Percentiles rank a stretch among this genome's conserved stretches.
Evolutionary conservation across 495 filamentous ascomycete species (phyloP).

Genomic region (Echria macrotheca): DNA sequence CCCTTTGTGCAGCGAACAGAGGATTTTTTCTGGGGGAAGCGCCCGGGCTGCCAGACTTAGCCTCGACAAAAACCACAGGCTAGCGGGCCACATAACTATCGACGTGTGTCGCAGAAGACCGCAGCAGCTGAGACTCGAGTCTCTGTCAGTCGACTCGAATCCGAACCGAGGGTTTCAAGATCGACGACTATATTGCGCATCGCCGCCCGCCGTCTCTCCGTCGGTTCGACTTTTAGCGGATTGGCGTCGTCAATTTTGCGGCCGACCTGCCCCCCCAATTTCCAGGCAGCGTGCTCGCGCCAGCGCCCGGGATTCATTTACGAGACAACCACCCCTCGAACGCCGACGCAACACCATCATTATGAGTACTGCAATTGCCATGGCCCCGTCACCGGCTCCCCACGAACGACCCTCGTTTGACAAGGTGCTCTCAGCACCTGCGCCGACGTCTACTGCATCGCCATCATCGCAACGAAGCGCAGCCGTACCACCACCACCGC

Average conservation of each 20-base stretch:
- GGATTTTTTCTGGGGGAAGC: too few relatives aligned
- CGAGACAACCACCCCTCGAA: not conserved
- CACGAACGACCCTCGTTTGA: slow-evolving; percentile 49
- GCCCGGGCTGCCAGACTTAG: too few relatives aligned
- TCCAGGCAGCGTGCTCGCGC: slow-evolving; percentile 11
- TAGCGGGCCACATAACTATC: too few relatives aligned
- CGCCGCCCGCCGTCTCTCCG: too few relatives aligned
- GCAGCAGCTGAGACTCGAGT: too few relatives aligned
- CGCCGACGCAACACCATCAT: slow-evolving; percentile 18
- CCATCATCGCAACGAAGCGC: slow-evolving; percentile 40
- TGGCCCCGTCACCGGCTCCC: slow-evolving; percentile 55
- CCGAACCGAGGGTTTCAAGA: too few relatives aligned
- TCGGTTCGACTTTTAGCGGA: too few relatives aligned
- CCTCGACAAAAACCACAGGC: too few relatives aligned
- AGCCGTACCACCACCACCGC: slow-evolving; percentile 31
- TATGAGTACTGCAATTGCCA: slow-evolving; percentile 57
- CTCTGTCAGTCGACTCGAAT: too few relatives aligned
- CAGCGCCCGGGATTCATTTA: slow-evolving; percentile 1
- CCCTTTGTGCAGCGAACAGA: too few relatives aligned
- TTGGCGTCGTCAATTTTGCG: slow-evolving; percentile 13
- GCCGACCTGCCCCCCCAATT: slow-evolving; percentile 19
- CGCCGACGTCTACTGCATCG: slow-evolving; percentile 33
- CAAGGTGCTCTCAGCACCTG: slow-evolving; percentile 43
- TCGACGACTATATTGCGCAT: too few relatives aligned
- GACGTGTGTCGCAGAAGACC: too few relatives aligned